Evolutionary conservation across 2,329 filamentous ascomycete species (phyloP).

Genomic region (Eutypa lata): DNA sequence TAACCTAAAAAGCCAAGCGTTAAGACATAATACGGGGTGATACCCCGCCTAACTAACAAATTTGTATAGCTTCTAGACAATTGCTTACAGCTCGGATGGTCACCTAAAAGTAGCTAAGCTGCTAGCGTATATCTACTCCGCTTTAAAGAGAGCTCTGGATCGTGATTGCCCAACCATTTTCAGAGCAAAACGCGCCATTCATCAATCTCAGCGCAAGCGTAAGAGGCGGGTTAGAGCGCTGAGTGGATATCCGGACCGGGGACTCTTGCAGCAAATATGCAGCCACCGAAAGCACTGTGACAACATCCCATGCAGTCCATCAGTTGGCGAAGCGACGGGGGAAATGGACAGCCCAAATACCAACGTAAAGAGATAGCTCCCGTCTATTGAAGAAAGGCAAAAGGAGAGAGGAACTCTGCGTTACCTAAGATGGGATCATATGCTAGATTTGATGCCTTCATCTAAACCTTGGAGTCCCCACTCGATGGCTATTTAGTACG

Average conservation of each 20-base stretch:
- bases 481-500: too few species aligned
- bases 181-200: background rate
- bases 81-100: too few species aligned
- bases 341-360: background rate
- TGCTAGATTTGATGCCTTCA: too few species aligned
- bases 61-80: background rate
- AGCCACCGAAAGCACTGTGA: background rate
- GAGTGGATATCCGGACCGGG: background rate
- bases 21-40: background rate
- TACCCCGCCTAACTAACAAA: background rate
- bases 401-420: too few species aligned
- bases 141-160: background rate
- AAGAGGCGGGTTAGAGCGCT: too few species aligned
- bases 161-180: background rate
- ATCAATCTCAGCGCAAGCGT: too few species aligned
- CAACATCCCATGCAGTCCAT: background rate
- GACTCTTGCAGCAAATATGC: background rate
- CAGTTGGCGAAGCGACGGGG: background rate
- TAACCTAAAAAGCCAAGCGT: background rate
- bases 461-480: too few species aligned
- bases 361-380: background rate
- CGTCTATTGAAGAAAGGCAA: background rate
- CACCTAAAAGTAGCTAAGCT: too few species aligned
- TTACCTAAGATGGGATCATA: too few species aligned
- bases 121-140: too few species aligned